Percentiles rank a stretch among this genome's conserved stretches.
These are phyloP conservation scores for Chaetomium olivaceum DNA, from an alignment of 2,329 filamentous ascomycete genomes.

Conservation along the genomic window DNA sequence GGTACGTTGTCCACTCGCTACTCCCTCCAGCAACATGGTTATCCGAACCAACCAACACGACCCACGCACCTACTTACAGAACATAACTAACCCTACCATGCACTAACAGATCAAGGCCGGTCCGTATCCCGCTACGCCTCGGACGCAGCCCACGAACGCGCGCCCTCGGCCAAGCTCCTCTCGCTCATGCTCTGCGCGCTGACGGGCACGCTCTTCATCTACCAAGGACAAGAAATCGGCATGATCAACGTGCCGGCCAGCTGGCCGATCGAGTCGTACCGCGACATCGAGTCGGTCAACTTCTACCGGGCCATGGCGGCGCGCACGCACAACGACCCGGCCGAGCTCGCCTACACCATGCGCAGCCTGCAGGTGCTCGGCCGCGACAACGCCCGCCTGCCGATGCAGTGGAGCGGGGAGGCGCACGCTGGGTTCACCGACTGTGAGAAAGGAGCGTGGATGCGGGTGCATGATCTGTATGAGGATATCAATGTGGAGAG, in stretches of 20 bases:
- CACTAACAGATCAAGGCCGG: conserved; percentile 52
- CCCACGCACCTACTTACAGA: neutral
- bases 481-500: conserved; percentile 54
- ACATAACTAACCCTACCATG: neutral
- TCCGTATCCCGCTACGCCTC: conserved; percentile 55
- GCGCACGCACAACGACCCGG: conserved; percentile 36
- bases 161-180: conserved; percentile 53
- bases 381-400: conserved; percentile 66
- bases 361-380: conserved; percentile 59
- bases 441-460: conserved; percentile 53
- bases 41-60: neutral
- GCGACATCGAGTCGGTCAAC: conserved; percentile 52
- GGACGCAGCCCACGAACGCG: conserved; percentile 46
- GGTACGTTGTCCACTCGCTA: conserved; percentile 13
- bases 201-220: conserved; percentile 58
- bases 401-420: conserved; percentile 63
- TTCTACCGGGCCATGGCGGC: conserved; percentile 43
- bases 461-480: conserved; percentile 62
- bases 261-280: conserved; percentile 52
- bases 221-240: conserved; percentile 63
- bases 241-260: conserved; percentile 54
- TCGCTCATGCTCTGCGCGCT: conserved; percentile 50
- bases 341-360: conserved; percentile 49
- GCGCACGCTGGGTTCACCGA: conserved; percentile 63
- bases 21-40: neutral